A percentile compares a stretch with the other conserved stretches of the same genome.
Conservation (phyloP, 768 basidiomycete species). For the Termitomyces sp. region DNA sequence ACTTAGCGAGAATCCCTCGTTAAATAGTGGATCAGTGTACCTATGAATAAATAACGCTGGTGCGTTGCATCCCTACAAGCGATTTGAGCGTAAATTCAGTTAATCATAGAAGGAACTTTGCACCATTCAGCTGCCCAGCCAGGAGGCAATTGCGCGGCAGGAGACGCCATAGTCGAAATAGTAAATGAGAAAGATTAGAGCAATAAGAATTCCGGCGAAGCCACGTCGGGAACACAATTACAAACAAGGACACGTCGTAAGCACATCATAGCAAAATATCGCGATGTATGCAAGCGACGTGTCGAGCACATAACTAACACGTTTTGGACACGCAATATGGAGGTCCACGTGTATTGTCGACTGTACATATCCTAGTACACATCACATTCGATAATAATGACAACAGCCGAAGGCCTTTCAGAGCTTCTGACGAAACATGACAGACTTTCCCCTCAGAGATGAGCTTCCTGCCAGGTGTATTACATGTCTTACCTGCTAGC, state of each 20-base stretch:
- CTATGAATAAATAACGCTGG: conserved; percentile 85
- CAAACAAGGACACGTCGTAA: conserved; percentile 22
- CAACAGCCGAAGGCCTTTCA: neutral
- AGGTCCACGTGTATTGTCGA: too few species aligned
- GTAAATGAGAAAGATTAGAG: conserved; percentile 11
- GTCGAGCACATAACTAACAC: neutral
- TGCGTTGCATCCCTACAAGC: conserved; percentile 65
- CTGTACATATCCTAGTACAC: neutral
- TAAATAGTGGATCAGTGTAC: conserved; percentile 38
- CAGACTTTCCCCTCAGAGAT: neutral
- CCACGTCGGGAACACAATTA: conserved; percentile 23
- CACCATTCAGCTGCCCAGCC: conserved; percentile 95
- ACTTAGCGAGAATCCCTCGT: conserved; percentile 14
- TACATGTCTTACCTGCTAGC: conserved; percentile 32
- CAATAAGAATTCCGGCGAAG: conserved; percentile 8
- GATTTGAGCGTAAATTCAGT: conserved; percentile 13
- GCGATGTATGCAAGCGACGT: neutral
- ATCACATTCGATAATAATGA: neutral
- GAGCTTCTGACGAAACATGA: neutral
- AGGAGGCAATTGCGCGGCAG: conserved; percentile 69
- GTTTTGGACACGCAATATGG: neutral
- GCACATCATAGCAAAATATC: neutral
- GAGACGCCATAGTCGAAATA: conserved; percentile 38
- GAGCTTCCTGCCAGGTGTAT: conserved; percentile 38
- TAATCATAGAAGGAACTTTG: conserved; percentile 13